These are phyloP conservation scores for Yamadazyma atlantica DNA, from an alignment of 1,139 yeast genomes.

Conservation along the genomic window DNA sequence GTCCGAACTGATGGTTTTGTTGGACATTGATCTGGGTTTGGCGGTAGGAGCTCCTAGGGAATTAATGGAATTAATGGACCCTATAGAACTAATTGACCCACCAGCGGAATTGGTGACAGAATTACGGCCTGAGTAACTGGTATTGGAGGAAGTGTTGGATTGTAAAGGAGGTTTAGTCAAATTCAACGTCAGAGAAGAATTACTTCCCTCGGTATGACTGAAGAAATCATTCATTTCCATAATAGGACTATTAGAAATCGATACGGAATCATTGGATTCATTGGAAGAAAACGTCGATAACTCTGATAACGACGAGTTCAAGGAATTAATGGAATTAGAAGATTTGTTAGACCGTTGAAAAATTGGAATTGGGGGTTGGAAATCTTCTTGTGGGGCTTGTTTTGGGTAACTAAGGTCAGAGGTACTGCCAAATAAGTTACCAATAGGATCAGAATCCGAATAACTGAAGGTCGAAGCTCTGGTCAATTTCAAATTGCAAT, in stretches of 20 bases:
- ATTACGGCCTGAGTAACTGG: background rate
- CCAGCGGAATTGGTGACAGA: background rate
- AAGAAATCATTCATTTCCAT: conserved; percentile 18
- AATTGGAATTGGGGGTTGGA: conserved; percentile 36
- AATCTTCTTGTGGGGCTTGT: conserved; percentile 12
- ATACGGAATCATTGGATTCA: conserved; percentile 17
- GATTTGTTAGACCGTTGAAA: conserved; percentile 25
- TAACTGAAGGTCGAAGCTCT: conserved; percentile 23
- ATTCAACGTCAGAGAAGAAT: conserved; percentile 8
- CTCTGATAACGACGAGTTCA: conserved; percentile 17
- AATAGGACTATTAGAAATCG: conserved; percentile 18
- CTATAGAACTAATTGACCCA: background rate
- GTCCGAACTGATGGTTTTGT: conserved; percentile 9
- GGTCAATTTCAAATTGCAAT: conserved; percentile 9
- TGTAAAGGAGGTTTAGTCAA: conserved; percentile 3
- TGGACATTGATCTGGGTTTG: background rate
- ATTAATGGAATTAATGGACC: background rate
- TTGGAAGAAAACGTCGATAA: conserved; percentile 19
- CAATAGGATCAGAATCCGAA: conserved; percentile 10
- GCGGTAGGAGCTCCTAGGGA: background rate
- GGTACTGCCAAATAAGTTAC: background rate
- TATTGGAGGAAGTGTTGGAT: background rate
- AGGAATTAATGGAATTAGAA: conserved; percentile 19
- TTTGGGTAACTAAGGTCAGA: no score
- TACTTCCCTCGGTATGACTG: conserved; percentile 4